Conservation (phyloP, 2,329 filamentous ascomycete genomes). For the Aspergillus pseudoterreus region DNA sequence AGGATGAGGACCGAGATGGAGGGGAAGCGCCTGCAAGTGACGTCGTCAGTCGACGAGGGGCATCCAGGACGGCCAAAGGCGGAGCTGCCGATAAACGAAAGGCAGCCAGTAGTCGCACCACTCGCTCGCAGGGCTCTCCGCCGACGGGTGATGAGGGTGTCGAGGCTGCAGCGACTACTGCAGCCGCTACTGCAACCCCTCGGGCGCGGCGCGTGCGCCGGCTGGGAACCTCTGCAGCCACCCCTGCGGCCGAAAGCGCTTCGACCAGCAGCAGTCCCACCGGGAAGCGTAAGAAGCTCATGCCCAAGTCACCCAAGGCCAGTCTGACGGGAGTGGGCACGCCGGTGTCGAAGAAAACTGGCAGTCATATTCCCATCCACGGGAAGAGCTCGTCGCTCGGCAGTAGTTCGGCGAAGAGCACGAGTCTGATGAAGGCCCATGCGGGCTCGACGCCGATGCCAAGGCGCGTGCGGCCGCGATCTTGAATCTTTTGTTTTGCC, state of each 20-base stretch:
- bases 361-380: slow-evolving; percentile 17
- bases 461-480: slow-evolving; percentile 28
- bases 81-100: slow-evolving; percentile 19
- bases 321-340: slow-evolving; percentile 13
- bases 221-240: slow-evolving; percentile 24
- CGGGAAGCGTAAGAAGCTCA: slow-evolving; percentile 32
- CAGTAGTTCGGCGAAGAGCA: slow-evolving; percentile 21
- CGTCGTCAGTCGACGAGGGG: slow-evolving; percentile 13
- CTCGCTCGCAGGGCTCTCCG: slow-evolving; percentile 19
- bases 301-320: slow-evolving; percentile 29
- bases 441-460: slow-evolving; percentile 36
- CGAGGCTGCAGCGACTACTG: slow-evolving; percentile 18
- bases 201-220: slow-evolving; percentile 30
- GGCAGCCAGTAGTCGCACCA: slow-evolving; percentile 20
- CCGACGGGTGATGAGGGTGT: slow-evolving; percentile 17
- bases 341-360: slow-evolving; percentile 16
- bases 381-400: slow-evolving; percentile 15
- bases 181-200: slow-evolving; percentile 22
- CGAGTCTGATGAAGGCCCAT: slow-evolving; percentile 27
- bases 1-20: slow-evolving; percentile 6
- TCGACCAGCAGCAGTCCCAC: slow-evolving; percentile 18
- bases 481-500: slow-evolving; percentile 9
- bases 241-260: slow-evolving; percentile 11
- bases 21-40: slow-evolving; percentile 17
- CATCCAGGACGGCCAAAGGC: slow-evolving; percentile 13